Base-by-base conservation (phyloP, 1,139 yeast species). In the Hyphopichia wangnamkhiaoensis region DNA sequence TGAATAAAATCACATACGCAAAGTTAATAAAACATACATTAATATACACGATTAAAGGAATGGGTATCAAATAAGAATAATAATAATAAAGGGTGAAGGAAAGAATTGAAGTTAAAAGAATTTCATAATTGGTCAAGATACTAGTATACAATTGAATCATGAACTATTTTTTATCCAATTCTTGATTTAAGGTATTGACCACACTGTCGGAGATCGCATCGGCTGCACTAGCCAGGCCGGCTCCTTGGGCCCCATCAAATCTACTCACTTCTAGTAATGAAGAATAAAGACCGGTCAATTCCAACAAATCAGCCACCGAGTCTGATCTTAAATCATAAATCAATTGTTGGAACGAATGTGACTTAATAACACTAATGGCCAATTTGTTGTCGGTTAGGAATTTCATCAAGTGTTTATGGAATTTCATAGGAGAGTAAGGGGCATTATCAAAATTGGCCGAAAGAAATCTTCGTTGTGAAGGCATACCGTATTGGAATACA, bases 381-480 rank as follows among this genome's bases (percentile, higher is more conserved):
- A 79, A 59, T 50, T 75, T 76, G 52, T 79, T 76, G 16, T 77
- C 82, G 9, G 73, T 67, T 34, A 78, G 53, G 44, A 78, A 79
- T 45, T 65, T 66, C 65, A 77, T 61, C 33, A 79, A 56, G 44
- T 77, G 79, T 46, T 69, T 71, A 43, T 76, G 82, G 51, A 79
- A 76, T 46, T 71, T 74, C 57, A 65, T 56, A 15, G 70, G 54
- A 1, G 79, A 51, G 52, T 77, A 77, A 1, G 74, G 72, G 3
- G 69, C 42, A 41, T 64, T 68, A 41, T 74, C 79, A 39, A 68
- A 68, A 31, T 67, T 67, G 4, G 64, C 46, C 27, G 65, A 54
- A n/a, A 61, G 45, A 41, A 56, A 61, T 29, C 66, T 38, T 37
- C 55, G 38, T n/a, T 26, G 37, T 12, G 50, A 39, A 14, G 39